These are phyloP conservation scores for Dryas integrifolia DNA, from an alignment of 331 rosid species.

Conservation along the genomic window DNA sequence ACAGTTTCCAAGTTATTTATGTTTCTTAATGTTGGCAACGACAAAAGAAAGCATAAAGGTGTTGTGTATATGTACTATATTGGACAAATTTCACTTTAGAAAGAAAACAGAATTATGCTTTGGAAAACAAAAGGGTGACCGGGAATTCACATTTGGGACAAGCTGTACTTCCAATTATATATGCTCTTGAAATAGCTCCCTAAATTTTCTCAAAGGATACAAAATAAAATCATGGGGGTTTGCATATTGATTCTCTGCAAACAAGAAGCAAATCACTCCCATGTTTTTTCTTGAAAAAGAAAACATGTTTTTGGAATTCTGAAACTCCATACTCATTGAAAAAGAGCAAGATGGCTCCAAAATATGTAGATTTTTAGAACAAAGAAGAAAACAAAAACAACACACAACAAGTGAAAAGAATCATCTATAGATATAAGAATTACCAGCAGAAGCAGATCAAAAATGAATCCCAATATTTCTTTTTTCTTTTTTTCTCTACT, in stretches of 20 bases:
- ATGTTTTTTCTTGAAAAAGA: too few species aligned
- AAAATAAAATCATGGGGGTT: background rate
- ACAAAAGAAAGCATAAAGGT: background rate
- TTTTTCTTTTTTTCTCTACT: conserved; percentile 22
- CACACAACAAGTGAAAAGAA: background rate
- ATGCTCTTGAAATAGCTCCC: conserved; percentile 1
- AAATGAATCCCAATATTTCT: conserved; percentile 19
- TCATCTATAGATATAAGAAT: conserved; percentile 15
- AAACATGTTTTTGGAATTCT: background rate
- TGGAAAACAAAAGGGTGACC: conserved; percentile 8
- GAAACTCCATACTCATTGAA: background rate
- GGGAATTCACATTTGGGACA: background rate
- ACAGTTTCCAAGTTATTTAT: background rate
- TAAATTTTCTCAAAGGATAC: background rate
- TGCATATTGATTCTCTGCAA: background rate
- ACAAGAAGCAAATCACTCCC: background rate
- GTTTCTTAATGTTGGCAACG: conserved; percentile 21
- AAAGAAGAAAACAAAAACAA: background rate
- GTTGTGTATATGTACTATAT: background rate
- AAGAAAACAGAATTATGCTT: background rate
- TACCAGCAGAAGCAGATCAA: conserved; percentile 81
- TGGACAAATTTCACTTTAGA: background rate
- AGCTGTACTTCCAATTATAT: background rate
- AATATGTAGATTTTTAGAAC: too few species aligned
- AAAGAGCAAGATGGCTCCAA: background rate